phyloP scores from a whole-genome alignment of 495 filamentous ascomycete genomes.

The Annulohypoxylon maeteangense region DNA sequence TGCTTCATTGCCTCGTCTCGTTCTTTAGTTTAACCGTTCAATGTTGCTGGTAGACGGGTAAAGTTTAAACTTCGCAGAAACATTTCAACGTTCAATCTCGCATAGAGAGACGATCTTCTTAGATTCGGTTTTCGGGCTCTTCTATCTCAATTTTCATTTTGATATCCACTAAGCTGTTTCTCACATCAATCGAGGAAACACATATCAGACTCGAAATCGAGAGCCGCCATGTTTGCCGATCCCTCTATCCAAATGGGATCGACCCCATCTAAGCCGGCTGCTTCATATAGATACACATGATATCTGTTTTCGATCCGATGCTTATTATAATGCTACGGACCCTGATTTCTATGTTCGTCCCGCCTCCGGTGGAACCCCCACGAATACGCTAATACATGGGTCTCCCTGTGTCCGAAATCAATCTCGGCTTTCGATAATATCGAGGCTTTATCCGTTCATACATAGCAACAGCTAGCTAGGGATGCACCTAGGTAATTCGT shows the following conservation, averaged over 20 bases:
- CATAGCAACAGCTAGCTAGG: background rate
- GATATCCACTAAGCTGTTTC: background rate
- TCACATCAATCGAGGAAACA: background rate
- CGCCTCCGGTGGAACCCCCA: constrained; percentile 13
- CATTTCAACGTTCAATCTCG: background rate
- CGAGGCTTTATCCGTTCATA: background rate
- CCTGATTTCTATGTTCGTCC: constrained; percentile 15
- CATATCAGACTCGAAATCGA: background rate
- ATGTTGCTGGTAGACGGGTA: background rate
- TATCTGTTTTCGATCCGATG: constrained; percentile 23
- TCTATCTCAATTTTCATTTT: background rate
- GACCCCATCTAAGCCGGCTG: background rate
- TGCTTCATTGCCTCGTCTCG: too few species aligned
- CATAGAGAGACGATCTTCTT: background rate
- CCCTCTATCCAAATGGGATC: constrained; percentile 21
- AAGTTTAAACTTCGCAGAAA: background rate
- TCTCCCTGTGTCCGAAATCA: constrained; percentile 9
- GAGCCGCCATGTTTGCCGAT: constrained; percentile 17
- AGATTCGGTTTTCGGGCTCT: background rate
- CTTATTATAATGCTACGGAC: constrained; percentile 17
- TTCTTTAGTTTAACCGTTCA: background rate
- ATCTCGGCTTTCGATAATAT: background rate
- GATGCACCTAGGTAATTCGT: background rate
- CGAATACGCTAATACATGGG: constrained; percentile 1
- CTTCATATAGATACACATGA: constrained; percentile 21